Percentiles rank a stretch among this genome's conserved stretches.
phyloP scores from a whole-genome alignment of 352 stramenopile species.

The Aphanomyces astaci region DNA sequence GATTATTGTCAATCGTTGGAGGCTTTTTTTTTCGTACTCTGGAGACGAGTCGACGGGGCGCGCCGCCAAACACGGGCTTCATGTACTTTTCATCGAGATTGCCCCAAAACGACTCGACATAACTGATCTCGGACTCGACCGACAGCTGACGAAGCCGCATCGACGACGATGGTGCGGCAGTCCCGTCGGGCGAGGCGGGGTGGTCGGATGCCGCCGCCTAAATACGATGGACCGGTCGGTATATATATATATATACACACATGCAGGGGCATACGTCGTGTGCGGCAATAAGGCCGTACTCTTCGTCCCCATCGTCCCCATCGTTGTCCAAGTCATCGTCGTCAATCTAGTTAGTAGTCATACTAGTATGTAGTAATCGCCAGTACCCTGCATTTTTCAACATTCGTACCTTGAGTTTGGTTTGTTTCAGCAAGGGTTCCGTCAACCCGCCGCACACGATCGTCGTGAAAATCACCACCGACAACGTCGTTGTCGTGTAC shows the following conservation, averaged over 20 bases:
- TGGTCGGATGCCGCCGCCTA: conserved; percentile 35
- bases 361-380: no score
- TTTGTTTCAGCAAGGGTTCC: conserved; percentile 81
- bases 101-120: conserved; percentile 55
- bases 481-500: conserved; percentile 64
- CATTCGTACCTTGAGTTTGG: conserved; percentile 53
- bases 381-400: no score
- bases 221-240: no score
- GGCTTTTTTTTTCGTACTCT: no score
- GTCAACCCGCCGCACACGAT: conserved; percentile 91
- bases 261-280: conserved; percentile 6
- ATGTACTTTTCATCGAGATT: conserved; percentile 64
- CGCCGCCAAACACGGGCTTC: conserved; percentile 58
- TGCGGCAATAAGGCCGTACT: conserved; percentile 10
- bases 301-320: conserved; percentile 1
- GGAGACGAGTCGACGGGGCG: conserved; percentile 3
- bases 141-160: conserved; percentile 5
- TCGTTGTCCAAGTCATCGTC: conserved; percentile 11
- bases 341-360: neutral
- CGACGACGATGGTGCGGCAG: neutral
- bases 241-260: no score
- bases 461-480: conserved; percentile 94
- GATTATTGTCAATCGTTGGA: no score
- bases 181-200: neutral
- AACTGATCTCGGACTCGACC: conserved; percentile 25